Evolutionary conservation across 208 protist genomes (phyloP).

Genomic region (Balamuthia mandrillaris): DNA sequence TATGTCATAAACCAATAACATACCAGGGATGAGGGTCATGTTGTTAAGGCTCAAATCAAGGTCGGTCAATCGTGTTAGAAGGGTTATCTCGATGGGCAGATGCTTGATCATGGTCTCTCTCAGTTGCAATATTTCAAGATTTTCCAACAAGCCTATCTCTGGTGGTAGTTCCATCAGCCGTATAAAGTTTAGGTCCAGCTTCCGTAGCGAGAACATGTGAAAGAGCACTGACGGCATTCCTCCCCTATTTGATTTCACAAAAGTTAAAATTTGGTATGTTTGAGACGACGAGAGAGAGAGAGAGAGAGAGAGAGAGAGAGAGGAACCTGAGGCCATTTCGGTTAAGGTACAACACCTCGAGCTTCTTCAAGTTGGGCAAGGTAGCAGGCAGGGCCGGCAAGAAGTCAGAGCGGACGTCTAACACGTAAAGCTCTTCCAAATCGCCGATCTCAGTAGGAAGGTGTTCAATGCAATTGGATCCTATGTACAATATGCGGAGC

Average conservation of each 20-base stretch:
- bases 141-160: not conserved
- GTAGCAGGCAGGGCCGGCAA: not conserved
- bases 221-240: constrained; percentile 21
- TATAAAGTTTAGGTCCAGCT: constrained; percentile 37
- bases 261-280: not conserved
- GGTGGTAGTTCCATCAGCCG: not conserved
- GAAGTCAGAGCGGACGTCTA: not conserved
- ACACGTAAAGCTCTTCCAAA: constrained; percentile 12
- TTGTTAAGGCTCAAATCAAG: constrained; percentile 34
- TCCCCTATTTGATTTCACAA: not conserved
- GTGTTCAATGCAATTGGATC: not conserved
- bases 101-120: constrained; percentile 34
- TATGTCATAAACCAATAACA: not conserved
- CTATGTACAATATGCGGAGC: constrained; percentile 11
- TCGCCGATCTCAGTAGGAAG: not conserved
- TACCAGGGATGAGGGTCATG: not conserved
- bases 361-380: not conserved
- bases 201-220: not conserved
- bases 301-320: no score
- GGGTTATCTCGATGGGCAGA: constrained; percentile 8
- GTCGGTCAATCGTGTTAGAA: not conserved
- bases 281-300: no score
- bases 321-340: constrained; percentile 18
- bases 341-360: constrained; percentile 4
- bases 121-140: constrained; percentile 29